Percentiles rank a stretch among this genome's conserved stretches.
Conservation (phyloP, 176 grass and related monocot genomes). For the Oryza rufipogon region DNA sequence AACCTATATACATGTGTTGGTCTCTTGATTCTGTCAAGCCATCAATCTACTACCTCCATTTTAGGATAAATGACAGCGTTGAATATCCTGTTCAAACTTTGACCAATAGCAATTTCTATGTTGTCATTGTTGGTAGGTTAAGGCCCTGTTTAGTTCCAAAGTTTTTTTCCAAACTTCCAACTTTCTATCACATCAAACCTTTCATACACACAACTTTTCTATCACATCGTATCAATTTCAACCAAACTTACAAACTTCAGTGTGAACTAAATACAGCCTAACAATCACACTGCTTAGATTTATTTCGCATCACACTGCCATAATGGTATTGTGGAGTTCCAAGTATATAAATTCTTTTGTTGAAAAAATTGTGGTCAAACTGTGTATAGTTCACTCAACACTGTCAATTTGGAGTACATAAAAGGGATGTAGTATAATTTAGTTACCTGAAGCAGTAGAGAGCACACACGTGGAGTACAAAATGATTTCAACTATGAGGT, state of each 20-base stretch:
- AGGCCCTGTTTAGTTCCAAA: too few species aligned
- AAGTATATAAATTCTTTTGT: neutral
- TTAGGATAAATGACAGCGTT: too few species aligned
- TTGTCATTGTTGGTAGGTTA: too few species aligned
- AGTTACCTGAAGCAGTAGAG: constrained; percentile 58
- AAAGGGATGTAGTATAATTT: neutral
- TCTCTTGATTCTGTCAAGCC: neutral
- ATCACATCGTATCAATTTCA: too few species aligned
- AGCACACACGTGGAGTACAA: constrained; percentile 48
- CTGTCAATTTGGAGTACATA: neutral
- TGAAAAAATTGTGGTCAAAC: neutral
- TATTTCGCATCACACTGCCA: neutral
- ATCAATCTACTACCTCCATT: neutral
- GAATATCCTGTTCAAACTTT: too few species aligned
- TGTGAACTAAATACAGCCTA: too few species aligned
- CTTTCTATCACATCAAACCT: too few species aligned
- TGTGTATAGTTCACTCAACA: neutral
- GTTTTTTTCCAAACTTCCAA: too few species aligned
- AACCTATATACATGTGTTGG: constrained; percentile 40
- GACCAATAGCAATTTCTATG: too few species aligned
- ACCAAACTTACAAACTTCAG: too few species aligned
- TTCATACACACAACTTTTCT: too few species aligned
- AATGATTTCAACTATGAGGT: constrained; percentile 52
- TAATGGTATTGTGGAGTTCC: neutral
- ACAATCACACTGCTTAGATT: neutral